Evolutionary conservation across 129 eudicot species (phyloP).

Genomic region (Centrapalus pauciflorus): DNA sequence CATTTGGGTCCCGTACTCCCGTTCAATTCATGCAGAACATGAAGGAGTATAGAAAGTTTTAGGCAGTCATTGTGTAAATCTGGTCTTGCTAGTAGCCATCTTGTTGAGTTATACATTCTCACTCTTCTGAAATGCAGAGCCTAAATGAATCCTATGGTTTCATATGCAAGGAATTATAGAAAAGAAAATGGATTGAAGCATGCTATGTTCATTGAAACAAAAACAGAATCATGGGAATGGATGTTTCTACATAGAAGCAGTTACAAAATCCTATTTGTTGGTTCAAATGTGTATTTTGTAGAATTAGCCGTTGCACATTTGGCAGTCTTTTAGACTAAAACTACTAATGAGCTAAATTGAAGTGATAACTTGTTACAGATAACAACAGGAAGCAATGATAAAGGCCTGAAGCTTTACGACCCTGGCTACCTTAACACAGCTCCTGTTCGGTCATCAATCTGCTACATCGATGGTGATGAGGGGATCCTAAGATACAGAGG

Average conservation of each 20-base stretch:
- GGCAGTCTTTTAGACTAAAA: neutral
- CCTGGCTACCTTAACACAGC: slow-evolving; percentile 97
- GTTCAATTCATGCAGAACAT: no score
- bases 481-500: slow-evolving; percentile 96
- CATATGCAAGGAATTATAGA: neutral
- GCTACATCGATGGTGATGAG: slow-evolving; percentile 97
- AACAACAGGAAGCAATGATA: slow-evolving; percentile 73
- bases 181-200: neutral
- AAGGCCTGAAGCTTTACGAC: slow-evolving; percentile 94
- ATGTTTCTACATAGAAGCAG: neutral
- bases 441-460: slow-evolving; percentile 84
- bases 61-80: neutral
- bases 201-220: neutral
- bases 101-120: neutral
- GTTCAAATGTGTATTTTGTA: neutral
- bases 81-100: neutral
- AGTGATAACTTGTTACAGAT: slow-evolving; percentile 44
- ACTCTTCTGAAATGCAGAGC: neutral
- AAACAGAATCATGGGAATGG: neutral
- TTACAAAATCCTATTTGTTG: neutral
- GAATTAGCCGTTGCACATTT: neutral
- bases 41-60: neutral
- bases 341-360: neutral
- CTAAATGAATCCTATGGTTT: neutral
- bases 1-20: neutral